Evolutionary conservation across 257 asterid genomes (phyloP), one percentile per base, ranked within the genome.

Genomic region (Cynanchum wilfordii): DNA sequence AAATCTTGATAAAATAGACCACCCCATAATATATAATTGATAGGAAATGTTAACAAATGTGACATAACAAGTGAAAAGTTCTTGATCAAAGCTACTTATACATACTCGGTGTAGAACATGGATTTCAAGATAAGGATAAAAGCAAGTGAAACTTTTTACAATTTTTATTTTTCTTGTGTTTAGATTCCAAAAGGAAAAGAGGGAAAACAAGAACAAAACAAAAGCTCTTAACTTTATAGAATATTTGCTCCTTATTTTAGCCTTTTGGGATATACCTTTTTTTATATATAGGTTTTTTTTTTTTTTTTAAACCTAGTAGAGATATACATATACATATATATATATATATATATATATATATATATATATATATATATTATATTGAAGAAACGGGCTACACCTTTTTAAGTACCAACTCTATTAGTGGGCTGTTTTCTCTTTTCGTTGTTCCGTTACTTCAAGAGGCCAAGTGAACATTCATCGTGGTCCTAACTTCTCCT

Each of bases 381-480:
- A 27, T 16, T 66, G 40, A 38, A 15, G 6, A 2, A 12, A 3
- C 55, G 40, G 59, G 44, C n/a, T 25, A 5, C 1, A 16, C 10
- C 57, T 51, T 51, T 45, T 17, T 11, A 16, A 24, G 44, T 10
- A 27, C 40, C 40, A 38, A 59, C 66, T 27, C 58, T 19, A 68
- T 22, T 50, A 9, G 73, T 29, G 62, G 73, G 73, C 29, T 50
- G 56, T 29, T 49, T 38, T 25, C 52, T 3, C 16, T 69, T 68
- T 50, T 60, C 17, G 22, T 5, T 60, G 66, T 13, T 60, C 22
- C 3, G 44, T 29, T 60, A 29, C 66, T 38, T 36, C 44, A 5
- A 2, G 22, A 68, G 55, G 58, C 57, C 58, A 4, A 36, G 0
- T 6, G 45, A 15, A 62, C 44, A 16, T 20, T 36, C 45, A 19